Evolutionary conservation across 495 filamentous ascomycete genomes (phyloP).

Genomic region (Podospora didyma): DNA sequence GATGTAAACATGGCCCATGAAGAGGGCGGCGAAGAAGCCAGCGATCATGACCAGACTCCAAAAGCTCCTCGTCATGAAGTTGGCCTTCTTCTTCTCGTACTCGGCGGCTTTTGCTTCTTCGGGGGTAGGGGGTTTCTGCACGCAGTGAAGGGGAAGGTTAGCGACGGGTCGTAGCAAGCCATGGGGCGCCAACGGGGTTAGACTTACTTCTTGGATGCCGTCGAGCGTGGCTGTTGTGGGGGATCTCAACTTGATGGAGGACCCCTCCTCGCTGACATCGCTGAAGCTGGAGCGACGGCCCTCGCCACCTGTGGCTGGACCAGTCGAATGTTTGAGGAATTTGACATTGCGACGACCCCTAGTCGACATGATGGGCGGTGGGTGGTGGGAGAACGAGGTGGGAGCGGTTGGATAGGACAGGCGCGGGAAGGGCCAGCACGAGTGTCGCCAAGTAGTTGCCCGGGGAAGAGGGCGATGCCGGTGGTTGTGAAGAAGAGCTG

Average conservation of each 20-base stretch:
- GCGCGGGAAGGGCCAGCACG: too few species aligned
- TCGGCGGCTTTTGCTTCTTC: slow-evolving; percentile 49
- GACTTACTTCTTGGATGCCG: slow-evolving; percentile 34
- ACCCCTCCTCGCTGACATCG: slow-evolving; percentile 71
- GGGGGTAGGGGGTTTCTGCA: slow-evolving; percentile 27
- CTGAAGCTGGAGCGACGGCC: slow-evolving; percentile 69
- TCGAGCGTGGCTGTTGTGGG: slow-evolving; percentile 22
- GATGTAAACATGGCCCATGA: slow-evolving; percentile 95
- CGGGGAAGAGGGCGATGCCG: too few species aligned
- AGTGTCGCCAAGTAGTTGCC: too few species aligned
- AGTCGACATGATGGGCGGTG: slow-evolving; percentile 20
- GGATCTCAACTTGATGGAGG: slow-evolving; percentile 41
- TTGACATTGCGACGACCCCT: slow-evolving; percentile 67
- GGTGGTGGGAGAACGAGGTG: too few species aligned
- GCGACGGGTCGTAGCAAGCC: neutral
- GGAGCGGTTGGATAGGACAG: too few species aligned
- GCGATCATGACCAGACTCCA: slow-evolving; percentile 99
- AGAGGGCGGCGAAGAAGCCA: slow-evolving; percentile 84
- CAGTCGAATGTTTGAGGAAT: slow-evolving; percentile 58
- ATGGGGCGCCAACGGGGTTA: too few species aligned
- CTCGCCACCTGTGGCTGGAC: slow-evolving; percentile 34
- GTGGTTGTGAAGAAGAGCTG: too few species aligned
- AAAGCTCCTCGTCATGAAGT: slow-evolving; percentile 94
- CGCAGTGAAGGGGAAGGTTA: slow-evolving; percentile 7
- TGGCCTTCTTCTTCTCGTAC: slow-evolving; percentile 97